Evolutionary conservation across 805 yeast genomes (phyloP), one percentile per base, ranked within the genome.

Genomic region (Torulaspora gathmanii): DNA sequence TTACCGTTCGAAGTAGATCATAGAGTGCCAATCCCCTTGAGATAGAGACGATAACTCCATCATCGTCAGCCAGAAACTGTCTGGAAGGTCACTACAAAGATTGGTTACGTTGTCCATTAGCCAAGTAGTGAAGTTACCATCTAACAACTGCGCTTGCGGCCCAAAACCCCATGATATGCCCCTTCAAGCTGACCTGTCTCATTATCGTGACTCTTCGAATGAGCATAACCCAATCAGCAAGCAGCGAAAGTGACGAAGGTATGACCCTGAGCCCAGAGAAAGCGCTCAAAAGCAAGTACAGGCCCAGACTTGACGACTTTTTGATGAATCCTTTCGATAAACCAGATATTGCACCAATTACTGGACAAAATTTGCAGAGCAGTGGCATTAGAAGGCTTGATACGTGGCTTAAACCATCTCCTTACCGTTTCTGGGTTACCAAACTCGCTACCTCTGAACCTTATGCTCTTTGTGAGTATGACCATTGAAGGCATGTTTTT

Each of bases 361-460:
- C 42, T 31, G 45, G 37, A 10, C 43, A 41, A 35, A 41, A 30
- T 33, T 15, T 30, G 6, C 19, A 26, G 7, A 10, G 4, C n/a
- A n/a, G 17, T n/a, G 46, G 34, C 10, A 37, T 41, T 10, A 42
- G 30, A 28, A 47, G 40, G 34, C 48, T 50, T 33, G 45, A 44
- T 25, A 42, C 38, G 13, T 50, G 51, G 54, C 51, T 50, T 27
- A 43, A 38, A 11, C 30, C 38, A 15, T 47, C 54, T 13, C 54
- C 54, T 26, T 50, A 44, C 22, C 47, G 49, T 5, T 42, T 50
- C 17, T 50, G 54, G 54, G 51, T 50, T 25, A 50, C 51, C 36
- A 50, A 47, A 36, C 37, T 40, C 31, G 45, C 49, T 13, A 44
- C 41, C 15, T 25, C 36, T 17, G 40, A 44, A 37, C 51, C 50